A percentile compares a stretch with the other conserved stretches of the same genome.
These are phyloP conservation scores for Neofusicoccum cordaticola DNA, from an alignment of 2,329 filamentous ascomycete species.

Conservation along the genomic window DNA sequence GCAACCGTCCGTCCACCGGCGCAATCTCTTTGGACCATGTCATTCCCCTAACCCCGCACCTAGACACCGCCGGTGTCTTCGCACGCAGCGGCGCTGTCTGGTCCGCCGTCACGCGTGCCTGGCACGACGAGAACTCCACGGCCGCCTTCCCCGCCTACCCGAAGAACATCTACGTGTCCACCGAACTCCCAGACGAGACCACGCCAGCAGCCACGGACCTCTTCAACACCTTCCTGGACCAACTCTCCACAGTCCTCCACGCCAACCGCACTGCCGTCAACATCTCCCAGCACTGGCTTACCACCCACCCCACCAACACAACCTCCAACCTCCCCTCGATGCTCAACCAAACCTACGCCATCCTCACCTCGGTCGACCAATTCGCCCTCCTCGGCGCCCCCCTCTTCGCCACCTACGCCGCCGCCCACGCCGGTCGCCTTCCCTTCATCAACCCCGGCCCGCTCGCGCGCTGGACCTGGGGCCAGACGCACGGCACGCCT, in stretches of 20 bases:
- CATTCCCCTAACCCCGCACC: background rate
- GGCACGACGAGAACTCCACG: background rate
- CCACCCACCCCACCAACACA: background rate
- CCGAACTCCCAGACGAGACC: background rate
- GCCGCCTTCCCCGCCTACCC: background rate
- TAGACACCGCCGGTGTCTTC: background rate
- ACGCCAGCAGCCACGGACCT: background rate
- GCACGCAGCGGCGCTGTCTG: slow-evolving; percentile 14
- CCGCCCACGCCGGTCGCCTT: background rate
- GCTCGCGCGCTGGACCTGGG: too few species aligned
- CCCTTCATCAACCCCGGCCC: slow-evolving; percentile 1
- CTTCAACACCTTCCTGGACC: background rate
- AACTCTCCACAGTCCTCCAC: background rate
- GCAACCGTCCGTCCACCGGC: slow-evolving; percentile 18
- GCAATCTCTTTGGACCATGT: background rate
- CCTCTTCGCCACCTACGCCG: background rate
- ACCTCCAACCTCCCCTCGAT: background rate
- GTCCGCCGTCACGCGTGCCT: background rate
- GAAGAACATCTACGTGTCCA: background rate
- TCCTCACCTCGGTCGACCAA: background rate
- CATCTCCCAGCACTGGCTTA: background rate
- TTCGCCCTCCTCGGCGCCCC: background rate
- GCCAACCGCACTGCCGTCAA: background rate
- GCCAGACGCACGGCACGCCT: too few species aligned
- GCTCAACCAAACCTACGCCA: background rate